Evolutionary conservation across 352 stramenopile genomes (phyloP), one percentile per base, ranked within the genome.

Genomic region (Vaucheria bursata): DNA sequence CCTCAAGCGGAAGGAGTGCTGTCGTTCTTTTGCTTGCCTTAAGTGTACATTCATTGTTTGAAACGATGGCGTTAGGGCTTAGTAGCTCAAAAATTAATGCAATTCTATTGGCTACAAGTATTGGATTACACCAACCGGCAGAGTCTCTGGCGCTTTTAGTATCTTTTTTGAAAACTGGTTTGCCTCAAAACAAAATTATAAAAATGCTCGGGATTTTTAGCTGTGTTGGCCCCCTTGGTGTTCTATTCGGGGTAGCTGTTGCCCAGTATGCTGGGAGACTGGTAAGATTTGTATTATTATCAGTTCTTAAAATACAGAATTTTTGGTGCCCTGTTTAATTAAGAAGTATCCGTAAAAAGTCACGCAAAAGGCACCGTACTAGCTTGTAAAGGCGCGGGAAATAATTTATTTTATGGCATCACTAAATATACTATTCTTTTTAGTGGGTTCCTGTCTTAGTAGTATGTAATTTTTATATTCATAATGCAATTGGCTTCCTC

Each of bases 71-170:
- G 0, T 85, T 94, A 18, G 90, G 89, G 49, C 79, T 94, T 25
- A 85, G 87, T 12, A 82, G 88, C 83, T 87, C 85, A 25, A 90
- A 89, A 84, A 81, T 84, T 29, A 87, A 90, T 75, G 89, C 87
- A 5, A 85, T 87, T 18, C 81, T 94, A 2, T 85, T 94, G 33
- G 88, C 88, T 64, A 84, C 90, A 35, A 91, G 85, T 12, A 94
- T 94, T 82, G 88, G 86, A 25, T 84, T 94, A 40, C 90, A 94
- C 82, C 89, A 82, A 73, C 90, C 90, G 32, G 90, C 90, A 0
- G 90, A 94, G 84, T 92, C 87, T 5, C 89, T 94, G 70, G 90
- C 90, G 1, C 79, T 94, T 32, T 78, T 94, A 7, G 90, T 94
- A 5, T 89, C 90, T 33, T 93, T 94, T 77, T 84, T 94, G 34